Base-by-base conservation (phyloP, 1,284 basidiomycete genomes). In the Hortiboletus rubellus region DNA sequence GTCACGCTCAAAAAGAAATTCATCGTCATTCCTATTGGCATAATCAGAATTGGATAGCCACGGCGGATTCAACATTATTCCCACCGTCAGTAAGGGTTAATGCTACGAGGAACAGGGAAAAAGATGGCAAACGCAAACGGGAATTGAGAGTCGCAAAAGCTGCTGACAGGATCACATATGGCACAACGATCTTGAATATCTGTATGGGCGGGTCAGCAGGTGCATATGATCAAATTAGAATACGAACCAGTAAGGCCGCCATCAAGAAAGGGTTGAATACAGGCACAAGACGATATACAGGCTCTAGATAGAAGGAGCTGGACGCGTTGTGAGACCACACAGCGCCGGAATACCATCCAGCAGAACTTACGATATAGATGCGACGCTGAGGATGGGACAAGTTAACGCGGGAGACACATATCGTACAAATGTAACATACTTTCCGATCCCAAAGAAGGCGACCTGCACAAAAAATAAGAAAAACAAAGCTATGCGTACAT, bases 391-490 rank as follows among this genome's bases (percentile, higher is more conserved):
- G 52, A 48, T 18, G n/a, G 34, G 46, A 33, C 40, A 46, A 45
- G 42, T 55, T 44, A 55, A 52, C 27, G 62, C 31, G 14, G 52
- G 36, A 36, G 18, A 27, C 33, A 49, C 27, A 48, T 11, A 46
- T 40, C 37, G n/a, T 38, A 50, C 17, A 24, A 3, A 34, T 18
- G 52, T 22, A 5, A 81, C 89, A 70, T 73, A 91, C 90, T 92
- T 92, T 74, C 91, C 91, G 34, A 86, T 92, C 12, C 92, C 93
- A 67, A 94, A 94, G 75, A 95, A 95, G 5, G 87, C 92, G 48
- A 92, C 82, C 66, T 96, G 92, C 5, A 94, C 86, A 66, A 94
- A 92, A 71, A 93, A 91, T 58, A 96, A 74, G 75, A 94, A 95
- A 70, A 92, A 91, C 24, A 94, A 60, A 0, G 89, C 91, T 51